A percentile compares a stretch with the other conserved stretches of the same genome.
These are phyloP conservation scores for Aegilops umbellulata DNA, from an alignment of 176 grass and related monocot species.

Conservation along the genomic window DNA sequence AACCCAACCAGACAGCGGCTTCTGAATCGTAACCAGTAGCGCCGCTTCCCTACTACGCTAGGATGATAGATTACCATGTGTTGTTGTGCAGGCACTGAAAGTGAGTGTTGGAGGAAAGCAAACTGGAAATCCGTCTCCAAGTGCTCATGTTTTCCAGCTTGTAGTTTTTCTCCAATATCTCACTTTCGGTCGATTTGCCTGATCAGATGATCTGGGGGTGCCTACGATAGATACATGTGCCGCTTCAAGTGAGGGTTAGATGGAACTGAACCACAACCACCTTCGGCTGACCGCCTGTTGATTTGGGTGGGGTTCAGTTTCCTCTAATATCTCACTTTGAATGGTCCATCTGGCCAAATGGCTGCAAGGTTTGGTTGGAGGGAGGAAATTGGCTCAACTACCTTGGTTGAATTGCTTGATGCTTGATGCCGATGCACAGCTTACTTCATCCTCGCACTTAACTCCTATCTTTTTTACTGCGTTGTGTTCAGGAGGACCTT, in stretches of 20 bases:
- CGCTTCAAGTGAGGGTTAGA: slow-evolving; percentile 42
- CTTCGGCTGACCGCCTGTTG: too few relatives aligned
- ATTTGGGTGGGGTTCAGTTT: neutral
- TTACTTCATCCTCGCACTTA: too few relatives aligned
- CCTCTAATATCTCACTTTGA: slow-evolving; percentile 25
- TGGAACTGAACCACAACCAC: neutral
- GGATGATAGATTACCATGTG: neutral
- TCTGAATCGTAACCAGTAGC: neutral
- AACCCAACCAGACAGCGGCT: neutral
- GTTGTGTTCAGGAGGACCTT: too few relatives aligned
- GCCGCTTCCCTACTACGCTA: neutral
- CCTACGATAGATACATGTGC: neutral
- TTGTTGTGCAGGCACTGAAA: slow-evolving; percentile 9
- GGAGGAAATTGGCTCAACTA: too few relatives aligned
- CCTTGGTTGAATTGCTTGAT: too few relatives aligned
- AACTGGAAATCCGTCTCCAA: neutral
- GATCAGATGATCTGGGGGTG: neutral
- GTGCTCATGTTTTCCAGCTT: neutral
- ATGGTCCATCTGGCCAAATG: neutral
- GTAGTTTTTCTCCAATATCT: slow-evolving; percentile 11
- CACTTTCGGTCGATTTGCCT: neutral
- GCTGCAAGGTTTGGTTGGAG: neutral
- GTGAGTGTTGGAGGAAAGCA: slow-evolving; percentile 36
- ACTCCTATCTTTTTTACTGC: neutral
- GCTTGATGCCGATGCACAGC: too few relatives aligned